Percentiles rank a stretch among this genome's conserved stretches.
Evolutionary conservation across 345 rosid species (phyloP).

Genomic region (Populus euphratica): DNA sequence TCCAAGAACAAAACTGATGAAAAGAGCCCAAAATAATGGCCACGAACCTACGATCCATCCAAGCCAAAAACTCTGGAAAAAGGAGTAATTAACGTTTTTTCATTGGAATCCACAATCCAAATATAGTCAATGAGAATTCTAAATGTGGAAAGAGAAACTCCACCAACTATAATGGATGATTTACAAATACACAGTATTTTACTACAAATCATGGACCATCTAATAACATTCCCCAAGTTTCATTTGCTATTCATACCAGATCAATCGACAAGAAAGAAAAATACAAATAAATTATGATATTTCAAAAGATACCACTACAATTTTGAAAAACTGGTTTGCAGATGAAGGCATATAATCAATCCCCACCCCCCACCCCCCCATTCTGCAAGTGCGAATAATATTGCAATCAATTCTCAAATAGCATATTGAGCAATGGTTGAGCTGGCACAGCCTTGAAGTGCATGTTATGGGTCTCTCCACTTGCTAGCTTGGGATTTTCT

Average conservation of each 20-base stretch:
- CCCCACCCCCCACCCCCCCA: no score
- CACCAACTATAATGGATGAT: neutral
- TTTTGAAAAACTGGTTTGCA: neutral
- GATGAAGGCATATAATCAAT: neutral
- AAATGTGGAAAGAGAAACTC: neutral
- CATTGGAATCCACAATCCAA: neutral
- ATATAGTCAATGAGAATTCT: neutral
- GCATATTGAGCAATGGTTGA: neutral
- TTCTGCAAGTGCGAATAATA: no score
- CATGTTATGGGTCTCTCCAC: neutral
- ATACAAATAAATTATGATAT: neutral
- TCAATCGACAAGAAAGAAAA: neutral
- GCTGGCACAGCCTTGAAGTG: neutral
- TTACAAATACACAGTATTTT: neutral
- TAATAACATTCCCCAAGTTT: no score
- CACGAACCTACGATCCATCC: slow-evolving; percentile 86
- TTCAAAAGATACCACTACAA: neutral
- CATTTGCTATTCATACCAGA: no score
- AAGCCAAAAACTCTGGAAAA: slow-evolving; percentile 78
- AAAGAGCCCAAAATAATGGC: slow-evolving; percentile 98
- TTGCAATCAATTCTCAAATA: neutral
- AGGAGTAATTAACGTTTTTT: neutral
- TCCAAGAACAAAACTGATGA: slow-evolving; percentile 82
- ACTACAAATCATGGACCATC: neutral
- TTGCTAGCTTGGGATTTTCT: neutral